Evolutionary conservation across 495 filamentous ascomycete species (phyloP), one percentile per base, ranked within the genome.

Genomic region (Aspergillus bridgeri): DNA sequence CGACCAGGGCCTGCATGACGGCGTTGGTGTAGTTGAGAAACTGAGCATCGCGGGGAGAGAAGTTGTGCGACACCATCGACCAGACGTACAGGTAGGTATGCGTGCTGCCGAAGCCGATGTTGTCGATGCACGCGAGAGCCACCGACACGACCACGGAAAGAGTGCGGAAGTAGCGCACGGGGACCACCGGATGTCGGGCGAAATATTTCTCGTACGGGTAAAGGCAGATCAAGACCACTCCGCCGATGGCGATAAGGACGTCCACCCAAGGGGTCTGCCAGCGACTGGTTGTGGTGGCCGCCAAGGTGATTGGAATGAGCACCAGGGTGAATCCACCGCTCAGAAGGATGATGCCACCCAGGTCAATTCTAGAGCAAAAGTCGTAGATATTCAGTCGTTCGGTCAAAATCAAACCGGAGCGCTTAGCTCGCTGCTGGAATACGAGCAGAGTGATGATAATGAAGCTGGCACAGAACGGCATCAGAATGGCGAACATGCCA

Each of bases 401-500:
- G 13, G 48, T 68, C 18, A 68, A 58, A 9, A 70, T 60, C 15
- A 78, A 62, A 0, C 75, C 71, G 8, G 65, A 50, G 43, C 61
- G 68, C 50, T 70, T 67, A 15, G 76, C 76, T 19, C 68, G 65
- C 2, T 53, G 48, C 58, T 79, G 73, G 57, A 73, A 79, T 48
- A 73, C 72, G 11, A 79, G 59, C 6, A 81, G 66, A 0, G 76
- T 79, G 45, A 66, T 68, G 56, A 79, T 71, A 45, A 81, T 77
- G 56, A 76, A 73, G 58, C 69, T 73, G 6, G 78, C 73, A 33
- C 75, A 71, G 47, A 77, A 74, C 0, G 76, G 78, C 73, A 77
- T 76, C 38, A 80, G 60, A 24, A 80, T 77, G 18, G 74, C 78
- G 9, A 78, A 69, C 74, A 80, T 79, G 56, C 78, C 78, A 46